Evolutionary conservation across 2,329 filamentous ascomycete species (phyloP), one percentile per base, ranked within the genome.

Genomic region (Pseudogymnoascus sp.): DNA sequence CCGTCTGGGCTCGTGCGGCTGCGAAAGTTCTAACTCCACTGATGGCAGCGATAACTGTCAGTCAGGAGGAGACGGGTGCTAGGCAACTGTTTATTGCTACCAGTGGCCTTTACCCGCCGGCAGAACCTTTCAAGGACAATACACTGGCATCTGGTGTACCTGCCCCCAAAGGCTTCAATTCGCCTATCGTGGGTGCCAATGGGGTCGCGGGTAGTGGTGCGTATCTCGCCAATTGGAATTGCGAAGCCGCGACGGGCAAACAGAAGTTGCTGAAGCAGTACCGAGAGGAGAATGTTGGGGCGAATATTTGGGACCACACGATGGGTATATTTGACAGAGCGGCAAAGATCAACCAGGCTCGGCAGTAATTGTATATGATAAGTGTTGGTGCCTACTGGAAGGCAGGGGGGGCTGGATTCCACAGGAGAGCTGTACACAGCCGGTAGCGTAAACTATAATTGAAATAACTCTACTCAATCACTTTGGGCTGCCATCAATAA

Each of bases 301-400:
- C 67, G 41, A 68, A 55, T 10, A 58, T 70, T 8, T 70, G 66
- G 67, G 69, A 71, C 21, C 68, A 71, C 64, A 70, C 70, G 1
- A 66, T 67, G 64, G 64, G 59, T 1, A 61, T 67, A 9, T 71
- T 71, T 63, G 48, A 66, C 38, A 65, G 61, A 27, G 66, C 68
- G 25, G 66, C 65, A 60, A 69, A 68, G 48, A 63, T 66, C 25
- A 70, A 71, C 15, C 48, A 55, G 29, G 48, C 48, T 33, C 48
- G 48, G n/a, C 27, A 55, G 10, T 55, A 55, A 17, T 9, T 33
- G n/a, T 33, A 55, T 55, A 5, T 55, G 31, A 33, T 33, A 33
- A 12, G 39, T 21, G 9, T 17, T 42, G 9, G 10, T 25, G 5
- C 8, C 10, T 42, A 10, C 25, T 87, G 0, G 84, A 85, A 0